Base-by-base conservation (phyloP, 2,329 filamentous ascomycete genomes). In the Aspergillus pseudotamarii region DNA sequence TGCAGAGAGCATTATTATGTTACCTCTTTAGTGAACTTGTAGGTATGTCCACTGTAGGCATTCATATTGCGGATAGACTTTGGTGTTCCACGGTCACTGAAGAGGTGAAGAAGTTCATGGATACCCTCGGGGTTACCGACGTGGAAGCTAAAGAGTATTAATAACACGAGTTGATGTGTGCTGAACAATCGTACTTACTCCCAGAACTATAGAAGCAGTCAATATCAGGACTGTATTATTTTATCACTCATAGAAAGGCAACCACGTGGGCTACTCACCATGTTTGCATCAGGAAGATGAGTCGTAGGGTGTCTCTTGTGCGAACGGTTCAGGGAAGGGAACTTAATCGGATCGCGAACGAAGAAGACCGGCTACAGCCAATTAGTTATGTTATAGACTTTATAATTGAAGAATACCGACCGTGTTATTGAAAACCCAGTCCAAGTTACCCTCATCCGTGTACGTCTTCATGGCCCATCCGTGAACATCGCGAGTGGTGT, bases 391-490 rank as follows among this genome's bases (percentile, higher is more conserved):
- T 21, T 34, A 38, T 19, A 38, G 16, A 26, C 30, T 10, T 16
- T 3, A 26, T 6, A 36, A 38, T 11, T 19, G 21, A 21, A n/a
- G 9, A 34, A 26, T 55, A 11, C 51, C 5, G 32, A 92, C 88
- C 0, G 89, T 91, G 67, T 92, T 88, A 78, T 93, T 92, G 38
- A 89, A 89, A 2, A 91, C 88, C 34, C 91, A 81, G 66, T 92
- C 90, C 86, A 88, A 91, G 68, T 90, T 92, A 14, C 90, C 90
- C 71, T 93, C 90, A 1, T 91, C 80, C 0, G 90, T 92, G 73
- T 93, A 92, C 69, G 91, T 88, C 75, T 91, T 91, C 68, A 91
- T 78, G 0, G 91, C 90, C 64, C 93, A 94, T 1, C 91, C 91
- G 34, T 90, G 85, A 1, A 92, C 89, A 80, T 94, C 91, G 26